phyloP scores from a whole-genome alignment of 495 filamentous ascomycete genomes.

The Daldinia decipiens region DNA sequence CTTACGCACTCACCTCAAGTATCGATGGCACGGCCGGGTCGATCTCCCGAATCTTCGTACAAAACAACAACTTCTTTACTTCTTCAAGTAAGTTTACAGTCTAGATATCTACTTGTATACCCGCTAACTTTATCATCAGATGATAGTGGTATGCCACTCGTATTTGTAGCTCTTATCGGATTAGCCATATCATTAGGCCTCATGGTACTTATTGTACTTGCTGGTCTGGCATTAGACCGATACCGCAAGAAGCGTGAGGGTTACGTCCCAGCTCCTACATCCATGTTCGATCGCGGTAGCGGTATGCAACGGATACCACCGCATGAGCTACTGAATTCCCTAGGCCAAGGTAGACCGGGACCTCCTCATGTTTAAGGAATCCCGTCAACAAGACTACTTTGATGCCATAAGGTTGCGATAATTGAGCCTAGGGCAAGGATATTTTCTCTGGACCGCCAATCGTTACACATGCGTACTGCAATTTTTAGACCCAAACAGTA shows the following conservation, averaged over 20 bases:
- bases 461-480: slow-evolving; percentile 2
- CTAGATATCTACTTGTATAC: slow-evolving; percentile 40
- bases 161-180: slow-evolving; percentile 90
- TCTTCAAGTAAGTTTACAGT: slow-evolving; percentile 41
- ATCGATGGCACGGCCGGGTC: slow-evolving; percentile 61
- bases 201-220: slow-evolving; percentile 87
- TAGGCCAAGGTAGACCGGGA: slow-evolving; percentile 53
- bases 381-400: background rate
- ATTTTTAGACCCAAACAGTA: slow-evolving; percentile 15
- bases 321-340: slow-evolving; percentile 73
- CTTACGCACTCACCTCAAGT: slow-evolving; percentile 81
- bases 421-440: slow-evolving; percentile 6
- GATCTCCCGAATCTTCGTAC: slow-evolving; percentile 80
- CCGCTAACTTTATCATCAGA: slow-evolving; percentile 50
- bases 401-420: background rate
- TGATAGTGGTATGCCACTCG: slow-evolving; percentile 72
- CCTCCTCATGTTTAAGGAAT: slow-evolving; percentile 54
- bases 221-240: slow-evolving; percentile 84
- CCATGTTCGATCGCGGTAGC: slow-evolving; percentile 74
- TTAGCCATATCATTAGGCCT: slow-evolving; percentile 88
- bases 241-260: slow-evolving; percentile 86
- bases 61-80: slow-evolving; percentile 71
- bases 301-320: slow-evolving; percentile 86
- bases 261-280: slow-evolving; percentile 82
- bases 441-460: background rate